These are phyloP conservation scores for Rutidosis leptorrhynchoides DNA, from an alignment of 129 eudicot genomes.

Conservation along the genomic window DNA sequence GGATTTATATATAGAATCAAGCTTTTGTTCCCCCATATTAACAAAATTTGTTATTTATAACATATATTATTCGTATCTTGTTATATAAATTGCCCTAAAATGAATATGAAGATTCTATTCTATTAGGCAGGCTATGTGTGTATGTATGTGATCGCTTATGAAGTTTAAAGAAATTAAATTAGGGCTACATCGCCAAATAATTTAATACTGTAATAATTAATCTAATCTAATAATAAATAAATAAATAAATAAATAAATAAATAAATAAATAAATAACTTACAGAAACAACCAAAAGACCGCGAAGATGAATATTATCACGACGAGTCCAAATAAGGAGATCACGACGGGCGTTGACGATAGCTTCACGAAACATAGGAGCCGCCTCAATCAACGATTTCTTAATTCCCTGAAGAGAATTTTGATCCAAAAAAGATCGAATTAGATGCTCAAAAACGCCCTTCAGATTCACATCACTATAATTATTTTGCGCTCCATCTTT, in stretches of 20 bases:
- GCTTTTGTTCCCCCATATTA: background rate
- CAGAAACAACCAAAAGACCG: slow-evolving; percentile 70
- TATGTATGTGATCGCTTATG: background rate
- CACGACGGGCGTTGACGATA: slow-evolving; percentile 36
- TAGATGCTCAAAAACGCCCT: slow-evolving; percentile 39
- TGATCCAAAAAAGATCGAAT: slow-evolving; percentile 40
- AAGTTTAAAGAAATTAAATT: background rate
- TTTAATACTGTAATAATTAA: too few relatives aligned
- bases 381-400: slow-evolving; percentile 38
- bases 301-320: slow-evolving; percentile 61
- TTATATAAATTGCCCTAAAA: background rate
- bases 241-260: background rate
- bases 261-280: slow-evolving; percentile 27
- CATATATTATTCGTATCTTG: too few relatives aligned
- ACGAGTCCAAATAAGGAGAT: slow-evolving; percentile 63
- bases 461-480: slow-evolving; percentile 39
- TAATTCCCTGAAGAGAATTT: slow-evolving; percentile 34
- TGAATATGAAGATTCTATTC: background rate
- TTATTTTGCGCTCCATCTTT: slow-evolving; percentile 15
- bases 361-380: slow-evolving; percentile 63
- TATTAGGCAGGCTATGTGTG: background rate
- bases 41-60: too few relatives aligned
- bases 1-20: background rate
- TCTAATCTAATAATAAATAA: background rate
- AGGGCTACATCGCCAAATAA: background rate